Base-by-base conservation (phyloP, 345 rosid species). In the Hibiscus tridactylites region DNA sequence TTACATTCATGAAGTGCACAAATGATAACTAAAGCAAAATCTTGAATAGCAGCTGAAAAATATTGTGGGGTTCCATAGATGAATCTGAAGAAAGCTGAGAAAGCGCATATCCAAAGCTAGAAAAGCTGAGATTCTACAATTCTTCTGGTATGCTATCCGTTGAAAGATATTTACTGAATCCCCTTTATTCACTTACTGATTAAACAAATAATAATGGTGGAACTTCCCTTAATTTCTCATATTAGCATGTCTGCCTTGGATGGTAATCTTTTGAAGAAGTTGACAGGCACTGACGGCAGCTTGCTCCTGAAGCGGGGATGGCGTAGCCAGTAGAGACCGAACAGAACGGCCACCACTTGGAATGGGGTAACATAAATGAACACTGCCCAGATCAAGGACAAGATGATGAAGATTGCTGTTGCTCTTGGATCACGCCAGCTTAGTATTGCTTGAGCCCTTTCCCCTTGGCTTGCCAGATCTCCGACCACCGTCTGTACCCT, bases 361-460 rank as follows among this genome's bases (percentile, higher is more conserved):
- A 95, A 89, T 15, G 99, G 98, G 42, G 96, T 88, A 39, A 95
- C 73, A 61, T 92, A 95, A 33, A 95, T 87, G 64, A 87, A 81
- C 64, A 90, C 83, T 2, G 99, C 98, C 82, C 82, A 84, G 50
- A 92, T 75, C 88, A 95, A 73, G 7, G 94, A 79, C 71, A 92
- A 82, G 75, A 90, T 77, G 73, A 90, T 86, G 73, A 95, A 90
- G 59, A 95, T 83, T 21, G 98, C 86, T 0, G 96, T 92, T 9
- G 90, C 99, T 72, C 98, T 83, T 9, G 99, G 89, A 80, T 95
- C 99, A 74, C 99, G 79, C 99, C 99, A 92, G 88, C 96, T 92
- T 37, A 95, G 88, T 37, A 95, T 39, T 16, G 97, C 93, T 66
- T 85, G 97, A 47, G 86, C 74, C 72, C 99, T 87, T 80, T 95